Evolutionary conservation across 2,329 filamentous ascomycete species (phyloP).

Genomic region (Clarireedia homoeocarpa): DNA sequence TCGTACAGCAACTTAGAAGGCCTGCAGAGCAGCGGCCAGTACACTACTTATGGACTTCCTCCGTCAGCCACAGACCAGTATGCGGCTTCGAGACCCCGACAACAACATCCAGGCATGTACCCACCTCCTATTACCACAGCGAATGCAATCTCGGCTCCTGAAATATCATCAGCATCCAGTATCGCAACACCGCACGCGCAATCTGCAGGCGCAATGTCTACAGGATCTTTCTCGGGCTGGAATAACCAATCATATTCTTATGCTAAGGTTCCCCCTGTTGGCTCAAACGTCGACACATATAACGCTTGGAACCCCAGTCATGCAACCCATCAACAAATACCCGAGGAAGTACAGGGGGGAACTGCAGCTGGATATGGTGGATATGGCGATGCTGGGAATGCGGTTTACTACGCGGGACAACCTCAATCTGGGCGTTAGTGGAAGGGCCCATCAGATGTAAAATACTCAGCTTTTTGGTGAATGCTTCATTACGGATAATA

Average conservation of each 20-base stretch:
- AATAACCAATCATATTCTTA: conserved; percentile 18
- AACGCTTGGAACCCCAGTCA: conserved; percentile 19
- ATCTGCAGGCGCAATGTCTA: conserved; percentile 10
- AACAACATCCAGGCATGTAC: conserved; percentile 18
- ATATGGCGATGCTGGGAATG: conserved; percentile 20
- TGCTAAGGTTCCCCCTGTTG: conserved; percentile 19
- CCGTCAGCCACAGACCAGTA: conserved; percentile 3
- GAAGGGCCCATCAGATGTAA: neutral
- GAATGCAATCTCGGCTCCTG: conserved; percentile 15
- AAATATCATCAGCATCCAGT: conserved; percentile 17
- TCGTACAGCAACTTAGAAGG: conserved; percentile 29
- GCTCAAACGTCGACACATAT: conserved; percentile 20
- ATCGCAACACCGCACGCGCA: conserved; percentile 20
- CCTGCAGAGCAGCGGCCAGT: conserved; percentile 23
- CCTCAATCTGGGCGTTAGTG: conserved; percentile 15
- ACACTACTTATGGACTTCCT: conserved; percentile 19
- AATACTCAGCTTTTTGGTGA: neutral
- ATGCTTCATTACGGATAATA: neutral
- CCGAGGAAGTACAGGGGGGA: conserved; percentile 10
- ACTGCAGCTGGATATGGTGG: conserved; percentile 16
- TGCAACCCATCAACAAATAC: conserved; percentile 14
- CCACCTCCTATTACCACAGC: conserved; percentile 22
- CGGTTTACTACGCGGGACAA: conserved; percentile 23
- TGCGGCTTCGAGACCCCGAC: neutral
- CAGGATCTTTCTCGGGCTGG: conserved; percentile 23